These are phyloP conservation scores for Fusarium armeniacum DNA, from an alignment of 2,329 filamentous ascomycete genomes.

Conservation along the genomic window DNA sequence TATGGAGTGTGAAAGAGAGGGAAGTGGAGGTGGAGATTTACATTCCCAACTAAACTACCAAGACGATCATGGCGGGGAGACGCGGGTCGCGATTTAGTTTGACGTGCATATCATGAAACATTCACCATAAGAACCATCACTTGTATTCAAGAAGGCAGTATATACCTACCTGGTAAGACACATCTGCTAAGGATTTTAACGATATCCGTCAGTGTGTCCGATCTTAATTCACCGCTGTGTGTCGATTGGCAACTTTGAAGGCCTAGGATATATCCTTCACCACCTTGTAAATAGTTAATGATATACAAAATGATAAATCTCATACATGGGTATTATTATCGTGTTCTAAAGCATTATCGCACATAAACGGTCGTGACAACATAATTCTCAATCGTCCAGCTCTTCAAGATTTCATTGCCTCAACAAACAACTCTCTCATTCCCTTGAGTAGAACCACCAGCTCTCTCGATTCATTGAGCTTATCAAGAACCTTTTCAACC, in stretches of 20 bases:
- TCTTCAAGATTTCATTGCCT: constrained; percentile 69
- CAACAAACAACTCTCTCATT: constrained; percentile 84
- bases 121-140: no score
- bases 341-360: constrained; percentile 16
- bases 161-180: background rate
- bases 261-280: background rate
- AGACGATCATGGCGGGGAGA: constrained; percentile 40
- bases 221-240: background rate
- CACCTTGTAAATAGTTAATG: background rate
- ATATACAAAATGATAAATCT: background rate
- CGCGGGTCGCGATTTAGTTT: constrained; percentile 38
- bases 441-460: constrained; percentile 80
- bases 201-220: background rate
- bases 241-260: background rate
- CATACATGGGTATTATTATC: constrained; percentile 21
- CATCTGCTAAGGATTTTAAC: background rate
- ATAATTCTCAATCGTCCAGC: constrained; percentile 3
- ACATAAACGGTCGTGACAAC: constrained; percentile 31
- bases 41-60: background rate
- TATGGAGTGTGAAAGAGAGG: constrained; percentile 24
- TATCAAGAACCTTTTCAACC: constrained; percentile 81
- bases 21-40: constrained; percentile 38
- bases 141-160: no score
- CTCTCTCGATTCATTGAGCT: constrained; percentile 84
- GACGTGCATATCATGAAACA: constrained; percentile 15